Conservation (phyloP, 176 grass and related monocot genomes). For the Typha latifolia region DNA sequence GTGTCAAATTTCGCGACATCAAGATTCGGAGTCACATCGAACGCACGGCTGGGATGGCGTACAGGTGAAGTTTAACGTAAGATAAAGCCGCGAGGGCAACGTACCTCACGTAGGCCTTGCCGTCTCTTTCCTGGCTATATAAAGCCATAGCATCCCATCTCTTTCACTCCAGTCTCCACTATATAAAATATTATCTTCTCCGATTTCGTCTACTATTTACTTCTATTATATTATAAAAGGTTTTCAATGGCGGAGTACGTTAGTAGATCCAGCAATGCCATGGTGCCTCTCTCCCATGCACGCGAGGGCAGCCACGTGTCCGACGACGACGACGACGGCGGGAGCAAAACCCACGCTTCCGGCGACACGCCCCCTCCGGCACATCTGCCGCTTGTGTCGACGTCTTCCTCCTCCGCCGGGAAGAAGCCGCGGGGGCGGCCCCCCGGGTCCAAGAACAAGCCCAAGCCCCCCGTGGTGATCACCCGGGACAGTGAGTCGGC, state of each 20-base stretch:
- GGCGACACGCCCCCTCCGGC: neutral
- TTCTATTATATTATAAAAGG: neutral
- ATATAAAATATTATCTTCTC: neutral
- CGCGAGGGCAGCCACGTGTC: neutral
- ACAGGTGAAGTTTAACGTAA: too few relatives aligned
- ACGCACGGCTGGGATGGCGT: too few relatives aligned
- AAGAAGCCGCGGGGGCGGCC: constrained; percentile 61
- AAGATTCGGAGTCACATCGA: too few relatives aligned
- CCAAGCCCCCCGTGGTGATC: constrained; percentile 66
- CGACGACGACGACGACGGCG: neutral
- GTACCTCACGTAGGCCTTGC: too few relatives aligned
- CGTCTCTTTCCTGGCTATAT: too few relatives aligned
- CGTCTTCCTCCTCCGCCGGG: neutral
- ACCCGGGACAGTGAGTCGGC: constrained; percentile 45
- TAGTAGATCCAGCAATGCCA: neutral
- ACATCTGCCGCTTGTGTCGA: neutral
- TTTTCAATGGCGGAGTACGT: neutral
- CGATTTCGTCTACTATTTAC: neutral
- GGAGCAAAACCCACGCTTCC: neutral
- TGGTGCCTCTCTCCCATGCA: neutral
- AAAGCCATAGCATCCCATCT: too few relatives aligned
- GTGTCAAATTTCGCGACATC: too few relatives aligned
- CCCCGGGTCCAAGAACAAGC: constrained; percentile 78
- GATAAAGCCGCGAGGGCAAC: too few relatives aligned
- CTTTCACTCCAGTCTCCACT: too few relatives aligned